Conservation (phyloP, 176 grass and related monocot species). For the Carex parvula region DNA sequence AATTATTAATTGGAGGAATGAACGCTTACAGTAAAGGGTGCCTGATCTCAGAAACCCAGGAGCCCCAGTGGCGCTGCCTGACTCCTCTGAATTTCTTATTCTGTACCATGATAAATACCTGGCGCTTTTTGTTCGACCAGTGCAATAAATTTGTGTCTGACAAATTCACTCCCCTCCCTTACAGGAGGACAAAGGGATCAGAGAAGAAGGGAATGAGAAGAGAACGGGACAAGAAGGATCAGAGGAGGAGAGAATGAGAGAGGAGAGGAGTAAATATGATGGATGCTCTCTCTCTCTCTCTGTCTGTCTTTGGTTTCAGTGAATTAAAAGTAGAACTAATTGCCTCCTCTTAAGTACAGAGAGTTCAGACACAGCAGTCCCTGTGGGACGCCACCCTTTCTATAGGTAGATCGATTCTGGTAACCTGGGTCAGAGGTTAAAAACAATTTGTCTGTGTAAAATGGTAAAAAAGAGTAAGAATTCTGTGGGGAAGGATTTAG, state of each 20-base stretch:
- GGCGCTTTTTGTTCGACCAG: background rate
- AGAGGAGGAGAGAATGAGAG: constrained; percentile 3
- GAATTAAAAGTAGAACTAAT: constrained; percentile 11
- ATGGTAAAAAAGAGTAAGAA: background rate
- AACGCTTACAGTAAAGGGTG: constrained; percentile 91
- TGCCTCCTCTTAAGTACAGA: constrained; percentile 29
- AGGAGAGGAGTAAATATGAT: constrained; percentile 14
- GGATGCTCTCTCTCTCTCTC: background rate
- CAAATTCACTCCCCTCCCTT: background rate
- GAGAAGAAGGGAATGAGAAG: constrained; percentile 40
- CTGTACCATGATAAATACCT: constrained; percentile 64
- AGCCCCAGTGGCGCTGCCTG: constrained; percentile 99
- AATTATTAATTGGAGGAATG: constrained; percentile 13
- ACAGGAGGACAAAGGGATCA: constrained; percentile 31
- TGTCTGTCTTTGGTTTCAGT: constrained; percentile 1
- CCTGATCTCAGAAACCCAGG: constrained; percentile 99
- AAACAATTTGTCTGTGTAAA: background rate
- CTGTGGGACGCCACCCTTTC: background rate
- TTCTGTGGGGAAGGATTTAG: background rate
- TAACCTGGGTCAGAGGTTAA: background rate
- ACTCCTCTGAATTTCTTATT: constrained; percentile 99
- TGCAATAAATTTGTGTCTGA: background rate
- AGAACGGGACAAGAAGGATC: background rate
- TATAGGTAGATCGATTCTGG: constrained; percentile 25
- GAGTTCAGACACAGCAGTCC: constrained; percentile 50